Base-by-base conservation (phyloP, 148 eudicot genomes). In the Camellia sinensis region DNA sequence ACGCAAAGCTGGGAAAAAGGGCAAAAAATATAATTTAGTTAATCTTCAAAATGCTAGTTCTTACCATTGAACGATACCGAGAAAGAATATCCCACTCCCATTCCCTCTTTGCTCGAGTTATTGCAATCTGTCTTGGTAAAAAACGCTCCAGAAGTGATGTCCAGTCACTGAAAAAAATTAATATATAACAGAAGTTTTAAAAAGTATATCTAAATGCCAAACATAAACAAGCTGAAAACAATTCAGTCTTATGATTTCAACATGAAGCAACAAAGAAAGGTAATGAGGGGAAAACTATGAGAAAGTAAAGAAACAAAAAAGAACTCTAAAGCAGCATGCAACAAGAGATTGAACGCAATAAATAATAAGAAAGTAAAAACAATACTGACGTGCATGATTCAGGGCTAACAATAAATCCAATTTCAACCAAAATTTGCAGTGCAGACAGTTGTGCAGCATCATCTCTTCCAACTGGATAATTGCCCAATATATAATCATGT, bases 381-480 rank as follows among this genome's bases (percentile, higher is more conserved):
- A 65, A 21, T 63, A 94, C 98, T 90, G 71, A 97, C 99, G 92
- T 92, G 97, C 97, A 91, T 41, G 92, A 81, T 80, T 94, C 97
- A 60, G 97, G 98, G 80, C 88, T 85, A 53, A 79, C 80, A 63
- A 91, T 85, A 83, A 81, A 94, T 84, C 99, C 97, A 75, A 94
- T 88, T 78, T 97, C 98, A 81, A 94, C 98, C 82, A 92, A 86
- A 83, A 97, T 97, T 75, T 97, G 99, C 82, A 97, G 73, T 7
- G 98, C 99, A 75, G 97, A 94, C 60, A 97, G 74, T 74, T 97
- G 98, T 72, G 95, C 97, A 68, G 99, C 94, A 84, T 97, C 99
- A 82, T 92, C 98, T 84, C 90, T 94, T 84, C 99, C 99, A 82
- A 97, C 97, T 67, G 99, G 99, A 84, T 97, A 97, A 81, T 97